Evolutionary conservation across 257 asterid species (phyloP).

Genomic region (Solanum rostratum): DNA sequence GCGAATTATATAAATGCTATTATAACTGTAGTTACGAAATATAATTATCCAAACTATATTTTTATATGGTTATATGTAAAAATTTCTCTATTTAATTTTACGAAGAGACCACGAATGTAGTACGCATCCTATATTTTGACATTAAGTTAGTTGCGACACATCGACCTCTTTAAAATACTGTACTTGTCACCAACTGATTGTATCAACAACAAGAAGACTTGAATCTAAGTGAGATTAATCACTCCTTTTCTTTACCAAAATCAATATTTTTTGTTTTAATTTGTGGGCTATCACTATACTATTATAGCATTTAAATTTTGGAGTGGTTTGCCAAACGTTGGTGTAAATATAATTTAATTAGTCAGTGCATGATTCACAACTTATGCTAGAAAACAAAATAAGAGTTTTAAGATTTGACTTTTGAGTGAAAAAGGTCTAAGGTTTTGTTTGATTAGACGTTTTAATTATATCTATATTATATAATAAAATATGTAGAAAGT

Average conservation of each 20-base stretch:
- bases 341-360: neutral
- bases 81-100: neutral
- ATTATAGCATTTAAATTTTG: neutral
- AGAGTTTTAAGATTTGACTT: neutral
- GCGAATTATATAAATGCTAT: too few species aligned
- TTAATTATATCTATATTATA: neutral
- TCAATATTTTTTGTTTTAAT: neutral
- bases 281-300: neutral
- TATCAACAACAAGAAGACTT: neutral
- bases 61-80: too few species aligned
- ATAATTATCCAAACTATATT: too few species aligned
- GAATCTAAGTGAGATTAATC: neutral
- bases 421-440: neutral
- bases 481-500: neutral
- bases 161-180: neutral
- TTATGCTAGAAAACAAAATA: neutral
- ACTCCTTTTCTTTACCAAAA: neutral
- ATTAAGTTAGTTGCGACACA: neutral
- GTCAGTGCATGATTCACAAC: neutral
- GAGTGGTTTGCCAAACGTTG: constrained; percentile 11
- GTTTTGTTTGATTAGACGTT: neutral
- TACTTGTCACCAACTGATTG: neutral
- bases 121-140: neutral
- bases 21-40: too few species aligned
- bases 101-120: neutral